Base-by-base conservation (phyloP, 2,329 filamentous ascomycete species). In the Trichoderma simmonsii region DNA sequence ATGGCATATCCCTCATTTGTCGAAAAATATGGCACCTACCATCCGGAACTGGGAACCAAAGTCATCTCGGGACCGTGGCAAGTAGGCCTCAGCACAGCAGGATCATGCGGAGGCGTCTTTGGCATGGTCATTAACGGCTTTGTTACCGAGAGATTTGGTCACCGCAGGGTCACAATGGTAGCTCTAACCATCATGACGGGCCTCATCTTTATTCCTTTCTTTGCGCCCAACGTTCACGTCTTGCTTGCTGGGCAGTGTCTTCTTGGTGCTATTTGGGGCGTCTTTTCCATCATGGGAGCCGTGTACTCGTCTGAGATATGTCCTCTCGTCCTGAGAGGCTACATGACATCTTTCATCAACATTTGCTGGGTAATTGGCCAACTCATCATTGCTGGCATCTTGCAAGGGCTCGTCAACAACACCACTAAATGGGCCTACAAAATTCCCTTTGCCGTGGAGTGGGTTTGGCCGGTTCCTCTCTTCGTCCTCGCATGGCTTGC, bases 81-180 rank as follows among this genome's bases (percentile, higher is more conserved):
- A 75, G 81, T 83, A 2, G 85, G 80, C 0, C 76, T 88, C 1
- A 79, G 78, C 43, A 83, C 83, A 48, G 84, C 81, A 8, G 79
- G 81, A 0, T 77, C 80, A 26, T 80, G 83, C 14, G 86, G 86
- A 5, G 81, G 82, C 39, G 83, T 77, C 60, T 56, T 76, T 24
- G 76, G 76, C 15, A 65, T 73, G 61, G 14, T 73, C 54, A 69
- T 75, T 48, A 75, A 75, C 57, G 75, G 75, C 39, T 74, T 72
- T 51, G 65, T 75, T 21, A 74, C 73, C 3, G 74, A 75, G 28
- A 61, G 72, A 2, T 73, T 74, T 34, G 75, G 76, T 4, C 75
- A 74, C n/a, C 72, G 87, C 21, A 85, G 84, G 76, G 88, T 87
- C 14, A 84, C 90, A 74, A 85, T 89, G 51, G 82, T 74, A 8